Percentiles rank a stretch among this genome's conserved stretches.
phyloP scores from a whole-genome alignment of 176 grass and related monocot species.

The Cocos nucifera region DNA sequence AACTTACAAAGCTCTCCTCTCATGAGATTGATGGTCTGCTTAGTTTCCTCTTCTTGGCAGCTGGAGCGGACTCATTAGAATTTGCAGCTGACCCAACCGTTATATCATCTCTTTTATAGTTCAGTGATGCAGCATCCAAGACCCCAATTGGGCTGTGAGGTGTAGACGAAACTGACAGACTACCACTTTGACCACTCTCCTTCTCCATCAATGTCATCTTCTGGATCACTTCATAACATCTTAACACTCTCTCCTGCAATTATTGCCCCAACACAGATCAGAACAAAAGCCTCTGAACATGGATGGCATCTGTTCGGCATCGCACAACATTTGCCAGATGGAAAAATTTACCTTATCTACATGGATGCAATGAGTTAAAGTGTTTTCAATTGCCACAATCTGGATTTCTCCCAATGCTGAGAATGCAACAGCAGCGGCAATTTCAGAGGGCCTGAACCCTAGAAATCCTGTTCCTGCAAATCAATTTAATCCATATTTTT shows the following conservation, averaged over 20 bases:
- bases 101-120: conserved; percentile 49
- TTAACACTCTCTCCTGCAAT: conserved; percentile 48
- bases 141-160: conserved; percentile 59
- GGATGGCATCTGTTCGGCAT: not conserved
- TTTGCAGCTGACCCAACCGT: conserved; percentile 35
- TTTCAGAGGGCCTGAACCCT: conserved; percentile 74
- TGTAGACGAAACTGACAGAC: conserved; percentile 14
- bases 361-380: conserved; percentile 39
- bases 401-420: conserved; percentile 31
- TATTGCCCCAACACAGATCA: not conserved
- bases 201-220: conserved; percentile 44
- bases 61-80: conserved; percentile 29
- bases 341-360: conserved; percentile 51
- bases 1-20: not conserved
- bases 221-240: conserved; percentile 56
- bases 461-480: conserved; percentile 57
- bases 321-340: not conserved
- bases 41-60: conserved; percentile 65
- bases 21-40: conserved; percentile 20
- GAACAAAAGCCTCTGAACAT: not conserved
- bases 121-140: conserved; percentile 53
- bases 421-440: conserved; percentile 49
- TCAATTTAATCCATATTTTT: conserved; percentile 14
- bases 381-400: conserved; percentile 11
- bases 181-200: conserved; percentile 19